Evolutionary conservation across 441 rosid species (phyloP), one percentile per base, ranked within the genome.

Genomic region (Eutrema salsugineum): DNA sequence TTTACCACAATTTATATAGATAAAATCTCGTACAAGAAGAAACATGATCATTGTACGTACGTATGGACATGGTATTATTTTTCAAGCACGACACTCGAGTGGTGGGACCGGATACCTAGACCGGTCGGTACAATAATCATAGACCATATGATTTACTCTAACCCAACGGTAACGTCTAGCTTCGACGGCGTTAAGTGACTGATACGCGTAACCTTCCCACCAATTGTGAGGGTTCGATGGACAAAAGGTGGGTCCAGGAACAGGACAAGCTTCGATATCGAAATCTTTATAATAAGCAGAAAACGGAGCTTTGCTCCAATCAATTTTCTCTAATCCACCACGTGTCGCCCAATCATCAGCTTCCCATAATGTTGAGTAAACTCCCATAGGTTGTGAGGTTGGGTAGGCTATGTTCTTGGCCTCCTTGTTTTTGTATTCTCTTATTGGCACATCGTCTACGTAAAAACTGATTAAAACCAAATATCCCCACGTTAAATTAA

Each of bases 261-360:
- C 78, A 1, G 88, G 64, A 75, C 92, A 87, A n/a, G 83, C 92
- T 66, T 87, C 92, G 16, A 87, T 85, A 47, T 85, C 90, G 54
- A 87, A 87, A 74, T 84, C 90, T 72, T 71, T 85, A 87, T 87
- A 85, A 61, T 84, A 84, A 30, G 92, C 83, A 20, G 75, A 78
- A 70, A 87, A 87, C 0, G 92, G 92, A 14, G 92, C 88, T 78
- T 84, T 87, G 62, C 72, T 77, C 92, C 92, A 87, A 71, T 85
- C 51, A 32, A 85, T 87, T 66, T 87, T 87, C 83, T 87, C 92
- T 8, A 84, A 78, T 16, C 92, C 90, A 0, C 92, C 92, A 68
- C 92, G 85, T 35, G 90, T 87, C 32, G 90, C 92, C 92, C 92
- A 87, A 30, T 87, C 79, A 70, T 87, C 92, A 1, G 92, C 89